Evolutionary conservation across 495 filamentous ascomycete genomes (phyloP).

Genomic region (Lasiosphaeria hispida): DNA sequence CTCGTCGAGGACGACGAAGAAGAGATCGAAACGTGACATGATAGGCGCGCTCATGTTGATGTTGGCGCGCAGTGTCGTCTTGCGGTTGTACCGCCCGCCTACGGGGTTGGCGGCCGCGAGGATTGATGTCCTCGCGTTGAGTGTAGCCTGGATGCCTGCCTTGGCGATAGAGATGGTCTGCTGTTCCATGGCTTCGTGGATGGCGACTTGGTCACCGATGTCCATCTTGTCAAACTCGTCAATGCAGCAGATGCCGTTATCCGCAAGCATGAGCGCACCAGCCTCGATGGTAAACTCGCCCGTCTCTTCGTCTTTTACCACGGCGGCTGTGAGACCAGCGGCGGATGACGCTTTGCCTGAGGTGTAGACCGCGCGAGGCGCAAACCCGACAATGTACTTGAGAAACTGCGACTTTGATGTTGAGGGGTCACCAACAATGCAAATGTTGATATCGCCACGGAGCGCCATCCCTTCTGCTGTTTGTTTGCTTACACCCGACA

Average conservation of each 20-base stretch:
- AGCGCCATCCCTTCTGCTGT: conserved; percentile 90
- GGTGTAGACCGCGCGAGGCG: conserved; percentile 95
- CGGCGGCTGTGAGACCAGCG: conserved; percentile 94
- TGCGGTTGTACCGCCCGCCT: conserved; percentile 93
- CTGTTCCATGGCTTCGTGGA: conserved; percentile 99
- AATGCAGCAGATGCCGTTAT: conserved; percentile 96
- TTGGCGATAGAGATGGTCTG: conserved; percentile 99
- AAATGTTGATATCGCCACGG: conserved; percentile 97
- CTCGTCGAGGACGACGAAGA: conserved; percentile 97
- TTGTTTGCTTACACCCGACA: conserved; percentile 88
- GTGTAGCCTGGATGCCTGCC: conserved; percentile 95
- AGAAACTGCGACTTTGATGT: conserved; percentile 98
- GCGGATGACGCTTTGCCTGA: conserved; percentile 97
- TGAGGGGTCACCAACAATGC: conserved; percentile 96
- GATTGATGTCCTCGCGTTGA: conserved; percentile 93
- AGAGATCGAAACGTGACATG: conserved; percentile 98
- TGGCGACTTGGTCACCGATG: conserved; percentile 93
- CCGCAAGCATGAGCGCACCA: conserved; percentile 95
- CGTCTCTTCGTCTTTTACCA: conserved; percentile 97
- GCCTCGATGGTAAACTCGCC: conserved; percentile 99
- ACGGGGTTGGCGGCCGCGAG: conserved; percentile 96
- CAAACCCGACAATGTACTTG: conserved; percentile 94
- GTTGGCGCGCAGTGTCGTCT: conserved; percentile 86
- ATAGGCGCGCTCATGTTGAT: conserved; percentile 98
- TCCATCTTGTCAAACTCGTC: conserved; percentile 99